Evolutionary conservation across 768 basidiomycete genomes (phyloP).

Genomic region (Xerocomus potaroensis): DNA sequence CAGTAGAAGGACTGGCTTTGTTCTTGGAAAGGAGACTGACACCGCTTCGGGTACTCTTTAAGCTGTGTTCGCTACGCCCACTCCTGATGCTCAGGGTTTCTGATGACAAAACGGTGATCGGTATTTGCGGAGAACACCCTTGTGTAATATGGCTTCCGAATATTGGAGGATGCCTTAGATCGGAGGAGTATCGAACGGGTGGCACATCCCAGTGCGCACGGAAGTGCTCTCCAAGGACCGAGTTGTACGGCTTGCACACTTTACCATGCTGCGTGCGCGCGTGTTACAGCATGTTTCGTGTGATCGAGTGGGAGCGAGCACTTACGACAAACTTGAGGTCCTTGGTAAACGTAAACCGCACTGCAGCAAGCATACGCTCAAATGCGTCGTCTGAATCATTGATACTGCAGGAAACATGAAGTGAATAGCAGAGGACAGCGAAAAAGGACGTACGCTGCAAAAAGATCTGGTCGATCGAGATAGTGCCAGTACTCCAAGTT

Average conservation of each 20-base stretch:
- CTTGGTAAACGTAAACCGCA: conserved; percentile 87
- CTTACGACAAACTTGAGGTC: conserved; percentile 89
- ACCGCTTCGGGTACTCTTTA: conserved; percentile 56
- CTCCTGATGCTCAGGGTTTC: conserved; percentile 55
- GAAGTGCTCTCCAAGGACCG: conserved; percentile 85
- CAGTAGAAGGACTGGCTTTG: conserved; percentile 31
- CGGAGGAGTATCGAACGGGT: conserved; percentile 51
- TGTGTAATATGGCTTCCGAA: conserved; percentile 38
- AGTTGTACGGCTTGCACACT: conserved; percentile 91
- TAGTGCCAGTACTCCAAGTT: conserved; percentile 98
- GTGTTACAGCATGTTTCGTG: conserved; percentile 1
- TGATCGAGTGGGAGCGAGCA: conserved; percentile 11
- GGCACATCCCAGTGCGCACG: conserved; percentile 82
- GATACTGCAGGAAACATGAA: conserved; percentile 49
- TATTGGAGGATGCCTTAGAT: conserved; percentile 43
- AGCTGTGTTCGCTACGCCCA: conserved; percentile 47
- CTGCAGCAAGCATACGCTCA: conserved; percentile 88
- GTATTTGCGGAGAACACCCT: conserved; percentile 22
- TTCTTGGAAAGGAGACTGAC: conserved; percentile 53
- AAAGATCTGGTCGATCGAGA: conserved; percentile 85
- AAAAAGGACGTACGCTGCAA: conserved; percentile 71
- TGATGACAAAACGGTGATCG: conserved; percentile 19
- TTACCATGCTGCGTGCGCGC: conserved; percentile 64
- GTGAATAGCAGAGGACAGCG: neutral
- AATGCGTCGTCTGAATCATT: conserved; percentile 92